These are phyloP conservation scores for Rhynchosporium secalis DNA, from an alignment of 2,329 filamentous ascomycete species.

Conservation along the genomic window DNA sequence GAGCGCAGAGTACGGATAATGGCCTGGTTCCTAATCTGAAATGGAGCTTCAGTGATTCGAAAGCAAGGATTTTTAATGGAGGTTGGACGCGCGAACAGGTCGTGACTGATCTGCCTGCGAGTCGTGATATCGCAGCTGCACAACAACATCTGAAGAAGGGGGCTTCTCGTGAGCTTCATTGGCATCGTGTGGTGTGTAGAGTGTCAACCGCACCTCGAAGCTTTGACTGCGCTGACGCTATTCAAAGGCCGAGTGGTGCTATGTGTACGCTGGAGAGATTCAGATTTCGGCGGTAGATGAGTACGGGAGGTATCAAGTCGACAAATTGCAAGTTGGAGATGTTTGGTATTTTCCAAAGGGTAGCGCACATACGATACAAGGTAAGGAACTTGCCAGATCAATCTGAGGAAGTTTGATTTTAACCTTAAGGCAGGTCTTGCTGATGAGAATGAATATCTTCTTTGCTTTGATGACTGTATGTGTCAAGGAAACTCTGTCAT, in stretches of 20 bases:
- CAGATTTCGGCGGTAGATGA: constrained; percentile 63
- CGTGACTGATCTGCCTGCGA: constrained; percentile 64
- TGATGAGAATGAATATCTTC: constrained; percentile 66
- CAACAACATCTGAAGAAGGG: constrained; percentile 69
- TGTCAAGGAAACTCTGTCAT: background rate
- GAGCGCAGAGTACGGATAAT: constrained; percentile 60
- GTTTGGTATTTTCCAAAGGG: constrained; percentile 72
- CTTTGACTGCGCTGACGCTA: background rate
- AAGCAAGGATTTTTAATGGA: constrained; percentile 60
- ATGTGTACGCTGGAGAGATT: constrained; percentile 59
- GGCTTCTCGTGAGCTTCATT: constrained; percentile 65
- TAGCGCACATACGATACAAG: constrained; percentile 62
- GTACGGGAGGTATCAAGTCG: constrained; percentile 55
- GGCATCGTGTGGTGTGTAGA: constrained; percentile 61
- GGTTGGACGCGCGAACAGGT: constrained; percentile 69
- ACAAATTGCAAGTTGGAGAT: constrained; percentile 60
- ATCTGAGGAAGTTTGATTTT: background rate
- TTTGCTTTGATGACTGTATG: constrained; percentile 62
- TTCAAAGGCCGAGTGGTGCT: constrained; percentile 63
- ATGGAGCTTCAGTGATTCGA: constrained; percentile 69
- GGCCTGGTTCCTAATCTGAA: constrained; percentile 67
- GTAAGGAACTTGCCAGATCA: background rate
- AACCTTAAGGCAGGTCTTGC: constrained; percentile 47
- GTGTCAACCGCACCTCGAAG: no score
- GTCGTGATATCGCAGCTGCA: constrained; percentile 65